Percentiles rank a stretch among this genome's conserved stretches.
Evolutionary conservation across 768 basidiomycete species (phyloP).

Genomic region (Gymnopilus junonius): DNA sequence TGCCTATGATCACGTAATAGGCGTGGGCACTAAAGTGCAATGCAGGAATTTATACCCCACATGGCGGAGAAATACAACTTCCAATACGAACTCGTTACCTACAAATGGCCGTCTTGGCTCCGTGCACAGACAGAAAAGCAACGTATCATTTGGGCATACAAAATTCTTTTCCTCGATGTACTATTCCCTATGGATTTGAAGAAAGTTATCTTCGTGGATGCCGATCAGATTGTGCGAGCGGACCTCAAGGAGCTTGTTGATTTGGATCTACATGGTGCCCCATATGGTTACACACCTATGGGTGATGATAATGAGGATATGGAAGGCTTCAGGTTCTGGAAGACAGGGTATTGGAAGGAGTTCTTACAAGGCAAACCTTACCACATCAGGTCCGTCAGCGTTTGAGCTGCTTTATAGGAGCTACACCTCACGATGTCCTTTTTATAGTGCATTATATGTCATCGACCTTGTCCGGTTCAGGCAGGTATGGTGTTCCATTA

Average conservation of each 20-base stretch:
- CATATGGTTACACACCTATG: conserved; percentile 98
- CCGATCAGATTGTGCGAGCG: conserved; percentile 96
- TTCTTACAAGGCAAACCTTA: conserved; percentile 85
- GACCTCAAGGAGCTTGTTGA: conserved; percentile 96
- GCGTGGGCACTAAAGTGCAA: not conserved
- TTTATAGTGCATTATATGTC: conserved; percentile 86
- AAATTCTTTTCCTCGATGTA: conserved; percentile 98
- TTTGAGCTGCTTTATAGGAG: not conserved
- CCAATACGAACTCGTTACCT: conserved; percentile 96
- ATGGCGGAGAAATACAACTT: conserved; percentile 91
- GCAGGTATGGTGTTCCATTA: conserved; percentile 7
- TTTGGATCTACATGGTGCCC: conserved; percentile 88
- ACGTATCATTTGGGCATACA: conserved; percentile 98
- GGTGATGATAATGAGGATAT: conserved; percentile 93
- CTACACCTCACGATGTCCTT: not conserved
- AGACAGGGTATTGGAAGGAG: conserved; percentile 94
- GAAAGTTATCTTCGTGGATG: conserved; percentile 99
- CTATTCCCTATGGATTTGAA: conserved; percentile 99
- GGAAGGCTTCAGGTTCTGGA: conserved; percentile 99
- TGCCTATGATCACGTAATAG: conserved; percentile 9
- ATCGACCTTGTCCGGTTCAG: conserved; percentile 96
- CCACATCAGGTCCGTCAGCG: conserved; percentile 81
- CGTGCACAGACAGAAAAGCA: conserved; percentile 98
- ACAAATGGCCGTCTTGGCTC: conserved; percentile 99
- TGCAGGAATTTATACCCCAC: conserved; percentile 91